These are phyloP conservation scores for Xylaria nigripes DNA, from an alignment of 495 filamentous ascomycete genomes.

Conservation along the genomic window DNA sequence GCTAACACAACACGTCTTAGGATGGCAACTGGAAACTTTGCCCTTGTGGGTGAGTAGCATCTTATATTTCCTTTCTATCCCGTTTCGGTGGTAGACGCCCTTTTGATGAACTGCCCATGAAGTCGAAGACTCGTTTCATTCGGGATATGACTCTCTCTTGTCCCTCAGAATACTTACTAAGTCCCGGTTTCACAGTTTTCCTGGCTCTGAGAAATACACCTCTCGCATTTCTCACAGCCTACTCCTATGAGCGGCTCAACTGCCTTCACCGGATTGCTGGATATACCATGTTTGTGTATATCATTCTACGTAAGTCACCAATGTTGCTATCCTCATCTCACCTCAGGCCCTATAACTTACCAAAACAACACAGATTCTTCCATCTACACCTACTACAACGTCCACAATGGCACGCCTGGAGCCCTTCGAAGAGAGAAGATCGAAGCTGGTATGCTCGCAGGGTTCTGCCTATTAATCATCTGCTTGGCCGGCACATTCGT, in stretches of 20 bases:
- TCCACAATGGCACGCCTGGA: slow-evolving; percentile 12
- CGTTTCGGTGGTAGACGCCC: background rate
- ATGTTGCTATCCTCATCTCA: no score
- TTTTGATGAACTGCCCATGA: background rate
- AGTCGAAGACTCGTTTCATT: background rate
- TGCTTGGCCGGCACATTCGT: slow-evolving; percentile 34
- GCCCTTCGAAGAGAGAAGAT: slow-evolving; percentile 33
- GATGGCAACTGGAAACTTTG: slow-evolving; percentile 47
- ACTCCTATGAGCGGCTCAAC: slow-evolving; percentile 55
- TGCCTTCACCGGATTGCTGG: slow-evolving; percentile 51
- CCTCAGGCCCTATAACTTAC: background rate
- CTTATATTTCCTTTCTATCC: background rate
- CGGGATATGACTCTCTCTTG: background rate
- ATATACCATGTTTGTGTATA: slow-evolving; percentile 41
- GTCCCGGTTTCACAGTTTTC: slow-evolving; percentile 32
- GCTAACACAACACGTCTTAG: slow-evolving; percentile 25
- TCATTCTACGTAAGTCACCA: slow-evolving; percentile 28
- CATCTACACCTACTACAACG: slow-evolving; percentile 37
- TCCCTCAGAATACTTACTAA: background rate
- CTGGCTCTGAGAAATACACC: slow-evolving; percentile 55
- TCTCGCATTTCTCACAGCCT: slow-evolving; percentile 46
- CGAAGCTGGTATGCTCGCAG: slow-evolving; percentile 40
- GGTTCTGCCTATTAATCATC: slow-evolving; percentile 38
- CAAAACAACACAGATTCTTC: slow-evolving; percentile 21
- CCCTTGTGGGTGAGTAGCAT: slow-evolving; percentile 29